Conservation (phyloP, 768 basidiomycete genomes). For the Tylopilus sp. region DNA sequence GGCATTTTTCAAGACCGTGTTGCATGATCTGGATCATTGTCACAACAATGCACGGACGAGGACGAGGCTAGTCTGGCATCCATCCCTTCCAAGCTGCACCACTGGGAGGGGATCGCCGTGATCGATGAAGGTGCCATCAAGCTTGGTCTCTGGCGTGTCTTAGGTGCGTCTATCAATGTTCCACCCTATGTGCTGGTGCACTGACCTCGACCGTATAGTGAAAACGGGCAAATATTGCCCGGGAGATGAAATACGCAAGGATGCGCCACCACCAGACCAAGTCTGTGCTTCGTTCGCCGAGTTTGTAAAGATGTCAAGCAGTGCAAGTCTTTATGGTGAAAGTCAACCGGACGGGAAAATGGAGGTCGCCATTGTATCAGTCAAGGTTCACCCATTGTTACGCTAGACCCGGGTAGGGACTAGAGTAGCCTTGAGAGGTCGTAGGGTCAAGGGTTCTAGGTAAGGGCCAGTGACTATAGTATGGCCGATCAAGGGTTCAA, state of each 20-base stretch:
- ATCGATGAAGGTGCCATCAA: conserved; percentile 57
- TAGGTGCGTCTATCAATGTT: conserved; percentile 44
- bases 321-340: neutral
- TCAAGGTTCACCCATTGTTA: too few relatives aligned
- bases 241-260: conserved; percentile 49
- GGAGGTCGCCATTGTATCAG: neutral
- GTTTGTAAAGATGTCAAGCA: conserved; percentile 47
- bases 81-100: neutral
- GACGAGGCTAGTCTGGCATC: neutral
- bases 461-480: too few relatives aligned
- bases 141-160: conserved; percentile 56
- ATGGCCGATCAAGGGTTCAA: too few relatives aligned
- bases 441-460: too few relatives aligned
- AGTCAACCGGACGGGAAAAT: too few relatives aligned
- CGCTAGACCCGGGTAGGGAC: too few relatives aligned
- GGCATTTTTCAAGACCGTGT: too few relatives aligned
- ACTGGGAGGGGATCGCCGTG: conserved; percentile 36
- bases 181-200: too few relatives aligned
- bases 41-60: neutral
- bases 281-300: conserved; percentile 50
- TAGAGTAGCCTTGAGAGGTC: too few relatives aligned
- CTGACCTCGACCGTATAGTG: conserved; percentile 34
- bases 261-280: conserved; percentile 46
- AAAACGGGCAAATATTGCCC: conserved; percentile 66
- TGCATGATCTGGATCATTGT: conserved; percentile 36